Evolutionary conservation across 106 monocot species (phyloP), one percentile per base, ranked within the genome.

Genomic region (Dioscorea zingiberensis): DNA sequence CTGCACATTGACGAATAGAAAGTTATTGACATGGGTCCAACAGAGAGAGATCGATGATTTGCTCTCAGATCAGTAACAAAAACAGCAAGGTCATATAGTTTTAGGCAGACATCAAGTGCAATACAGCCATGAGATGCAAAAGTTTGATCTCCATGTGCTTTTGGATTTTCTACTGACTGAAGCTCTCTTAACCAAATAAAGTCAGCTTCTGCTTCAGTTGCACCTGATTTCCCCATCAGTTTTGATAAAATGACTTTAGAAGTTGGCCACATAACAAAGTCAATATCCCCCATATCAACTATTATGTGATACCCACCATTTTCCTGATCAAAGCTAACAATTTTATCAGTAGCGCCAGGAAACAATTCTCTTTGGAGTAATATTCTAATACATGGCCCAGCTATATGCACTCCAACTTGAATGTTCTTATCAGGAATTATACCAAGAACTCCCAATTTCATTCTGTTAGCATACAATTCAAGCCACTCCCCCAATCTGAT

Each of bases 1-100:
- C 94, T 94, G 77, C 74, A 76, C 21, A 61, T 67, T 71, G 94
- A 89, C 17, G 66, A 77, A 10, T 77, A 44, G 27, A 79, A 48
- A 45, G 54, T 69, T 32, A 74, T 13, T 74, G 84, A 84, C 47
- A 84, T 45, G 7, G 81, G 86, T 12, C 76, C 74, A 27, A 86
- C 9, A 75, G 80, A 38, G 16, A 53, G 79, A 65, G 49, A 74
- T 55, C 76, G 67, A 13, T 66, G 63, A 73, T 66, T 82, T 55
- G 25, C 64, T 75, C 73, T 69, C 29, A 73, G 54, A 71, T 79
- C 54, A 54, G 64, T 58, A 56, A 86, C 29, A 6, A 49, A 60
- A 60, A 67, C 68, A 70, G 64, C 63, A 27, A 93, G 48, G 38
- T 54, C 49, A 49, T 23, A 49, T 12, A 85, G 44, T 27, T 24